Evolutionary conservation across 345 rosid genomes (phyloP), one percentile per base, ranked within the genome.

Genomic region (Boechera stricta): DNA sequence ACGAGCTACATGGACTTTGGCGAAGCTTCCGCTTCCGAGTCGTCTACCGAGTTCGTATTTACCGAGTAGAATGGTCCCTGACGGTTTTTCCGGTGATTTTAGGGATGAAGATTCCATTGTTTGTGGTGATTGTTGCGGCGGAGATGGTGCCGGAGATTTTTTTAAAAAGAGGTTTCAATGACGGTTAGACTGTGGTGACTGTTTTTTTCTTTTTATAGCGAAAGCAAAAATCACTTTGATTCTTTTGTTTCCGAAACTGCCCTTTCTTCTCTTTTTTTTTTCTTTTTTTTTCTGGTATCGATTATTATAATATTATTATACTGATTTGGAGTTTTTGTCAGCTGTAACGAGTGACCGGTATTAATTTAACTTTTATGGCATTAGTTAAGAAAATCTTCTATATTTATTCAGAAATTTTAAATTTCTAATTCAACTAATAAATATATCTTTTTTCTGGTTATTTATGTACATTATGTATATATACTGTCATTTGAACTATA

Each of bases 21-120:
- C 91, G 38, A 91, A 87, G 79, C 86, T 85, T 51, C 98, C 94
- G 4, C 90, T 81, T 42, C 98, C 97, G 4, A 94, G 73, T 0
- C 85, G 60, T 29, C 85, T 83, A 54, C 93, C 91, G 13, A 90
- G 76, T 31, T 85, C 84, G 79, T 94, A 94, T 77, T 81, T 86
- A 8, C 88, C 87, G 26, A 89, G 88, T n/a, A 94, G 85, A 21
- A 80, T 71, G 18, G 84, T 56, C n/a, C 76, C 45, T 32, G 66
- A 10, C 5, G 62, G 1, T 5, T 71, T 70, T 47, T 74, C 26
- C 10, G 73, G 11, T 0, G 77, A 61, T 5, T 63, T 44, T 10
- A 38, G 59, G 21, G 66, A 24, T 65, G 29, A 67, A 6, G 42
- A 45, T 45, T 32, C 73, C 87, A 85, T 83, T 10, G 57, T 31